Base-by-base conservation (phyloP, 148 eudicot genomes). In the Amaranthus cruentus region DNA sequence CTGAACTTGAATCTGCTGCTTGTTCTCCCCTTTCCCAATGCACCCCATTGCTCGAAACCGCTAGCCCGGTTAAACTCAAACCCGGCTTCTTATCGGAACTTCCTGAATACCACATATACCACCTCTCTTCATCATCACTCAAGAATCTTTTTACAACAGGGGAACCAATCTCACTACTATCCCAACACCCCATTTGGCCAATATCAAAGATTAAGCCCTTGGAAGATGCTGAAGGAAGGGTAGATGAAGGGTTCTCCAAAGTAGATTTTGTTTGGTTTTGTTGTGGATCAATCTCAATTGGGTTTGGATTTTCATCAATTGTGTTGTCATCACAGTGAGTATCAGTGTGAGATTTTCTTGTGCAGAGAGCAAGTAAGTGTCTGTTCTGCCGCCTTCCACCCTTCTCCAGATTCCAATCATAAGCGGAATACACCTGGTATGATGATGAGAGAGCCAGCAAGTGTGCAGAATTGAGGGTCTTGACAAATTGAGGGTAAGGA, bases 21-120 rank as follows among this genome's bases (percentile, higher is more conserved):
- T 80, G 86, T 56, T 51, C 63, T 7, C 93, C 93, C 71, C 98
- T 88, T 65, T 86, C 89, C 98, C 98, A 92, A 47, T 84, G 91
- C 66, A 90, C 75, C 53, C 98, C 98, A 68, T 92, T 92, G 79
- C 90, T 87, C 48, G 97, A 92, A 78, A 86, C 84, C 5, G 98
- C 96, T 78, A 92, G 69, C 7, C 97, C 97, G 5, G 87, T 80
- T 0, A 83, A 82, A 72, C 86, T 89, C 54, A 70, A 50, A 60
- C 55, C 82, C 38, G 77, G 75, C 51, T 44, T 80, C 13, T 70
- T 83, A 28, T 55, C 75, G 0, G 89, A 81, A 47, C 80, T 77
- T 61, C 98, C 98, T 75, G 84, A 81, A 79, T 90, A 90, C 98
- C 98, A 92, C 93, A 92, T 84, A 73, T 80, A 86, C 98, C 98